Conservation (phyloP, 331 rosid genomes). For the Malus hybrid region DNA sequence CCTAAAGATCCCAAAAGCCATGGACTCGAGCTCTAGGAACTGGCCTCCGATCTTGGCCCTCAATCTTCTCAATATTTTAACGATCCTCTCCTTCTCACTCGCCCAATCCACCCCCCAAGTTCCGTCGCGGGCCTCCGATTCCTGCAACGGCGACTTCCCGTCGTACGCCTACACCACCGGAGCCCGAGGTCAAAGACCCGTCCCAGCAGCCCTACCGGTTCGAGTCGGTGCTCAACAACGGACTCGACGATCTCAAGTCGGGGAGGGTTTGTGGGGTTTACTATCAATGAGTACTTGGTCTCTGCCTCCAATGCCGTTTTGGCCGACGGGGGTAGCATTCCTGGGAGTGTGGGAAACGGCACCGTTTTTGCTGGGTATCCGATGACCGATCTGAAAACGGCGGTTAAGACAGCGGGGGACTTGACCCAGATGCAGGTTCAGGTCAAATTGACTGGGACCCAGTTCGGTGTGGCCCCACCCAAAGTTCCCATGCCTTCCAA, state of each 20-base stretch:
- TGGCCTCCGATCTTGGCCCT: constrained; percentile 12
- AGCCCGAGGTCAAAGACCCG: constrained; percentile 35
- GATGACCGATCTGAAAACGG: constrained; percentile 79
- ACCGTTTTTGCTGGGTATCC: constrained; percentile 73
- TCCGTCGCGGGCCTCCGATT: constrained; percentile 29
- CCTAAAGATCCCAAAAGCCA: not conserved
- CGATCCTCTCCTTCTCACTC: constrained; percentile 1
- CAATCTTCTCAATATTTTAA: constrained; percentile 1
- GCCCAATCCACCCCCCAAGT: constrained; percentile 22
- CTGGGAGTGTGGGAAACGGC: constrained; percentile 70
- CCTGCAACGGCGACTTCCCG: constrained; percentile 63
- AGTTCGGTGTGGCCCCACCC: constrained; percentile 72
- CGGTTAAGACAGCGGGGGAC: constrained; percentile 85
- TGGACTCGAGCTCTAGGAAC: constrained; percentile 15
- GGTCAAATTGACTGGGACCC: constrained; percentile 62
- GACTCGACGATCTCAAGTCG: constrained; percentile 62
- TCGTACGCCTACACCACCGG: constrained; percentile 54
- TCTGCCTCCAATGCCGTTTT: constrained; percentile 65
- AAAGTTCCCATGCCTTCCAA: constrained; percentile 55
- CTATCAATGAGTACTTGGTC: constrained; percentile 53
- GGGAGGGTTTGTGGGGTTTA: constrained; percentile 77
- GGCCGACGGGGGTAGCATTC: constrained; percentile 48
- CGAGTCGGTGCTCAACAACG: constrained; percentile 81
- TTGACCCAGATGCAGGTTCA: constrained; percentile 67
- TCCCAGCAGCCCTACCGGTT: constrained; percentile 58